Percentiles rank a stretch among this genome's conserved stretches.
These are phyloP conservation scores for Escallonia rubra DNA, from an alignment of 129 eudicot species.

Conservation along the genomic window DNA sequence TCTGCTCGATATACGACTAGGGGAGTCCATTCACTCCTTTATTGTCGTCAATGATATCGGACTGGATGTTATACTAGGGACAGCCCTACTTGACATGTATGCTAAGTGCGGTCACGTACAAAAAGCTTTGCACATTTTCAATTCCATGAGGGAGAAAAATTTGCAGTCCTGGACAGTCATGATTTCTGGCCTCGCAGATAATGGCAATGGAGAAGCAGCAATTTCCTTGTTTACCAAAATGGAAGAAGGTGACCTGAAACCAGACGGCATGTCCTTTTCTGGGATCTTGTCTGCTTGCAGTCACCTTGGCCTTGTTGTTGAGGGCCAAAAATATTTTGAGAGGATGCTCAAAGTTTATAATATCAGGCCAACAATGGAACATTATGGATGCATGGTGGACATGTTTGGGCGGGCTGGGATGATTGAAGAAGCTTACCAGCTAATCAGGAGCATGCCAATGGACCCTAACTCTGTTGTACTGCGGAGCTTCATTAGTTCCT, in stretches of 20 bases:
- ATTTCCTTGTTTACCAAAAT: slow-evolving; percentile 32
- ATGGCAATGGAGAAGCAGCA: slow-evolving; percentile 35
- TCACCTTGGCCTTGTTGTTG: slow-evolving; percentile 25
- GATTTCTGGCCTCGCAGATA: slow-evolving; percentile 34
- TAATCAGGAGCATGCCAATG: slow-evolving; percentile 33
- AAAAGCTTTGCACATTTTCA: slow-evolving; percentile 24
- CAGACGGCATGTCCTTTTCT: slow-evolving; percentile 31
- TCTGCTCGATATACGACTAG: slow-evolving; percentile 27
- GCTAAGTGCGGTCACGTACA: slow-evolving; percentile 34
- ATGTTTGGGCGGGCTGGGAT: slow-evolving; percentile 34
- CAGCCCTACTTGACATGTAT: slow-evolving; percentile 39
- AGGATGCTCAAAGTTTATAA: slow-evolving; percentile 25
- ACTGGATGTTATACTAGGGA: slow-evolving; percentile 23
- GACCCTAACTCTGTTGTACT: slow-evolving; percentile 33
- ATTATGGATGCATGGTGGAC: slow-evolving; percentile 50
- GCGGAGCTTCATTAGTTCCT: slow-evolving; percentile 39
- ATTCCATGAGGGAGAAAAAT: slow-evolving; percentile 26
- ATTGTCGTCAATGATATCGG: slow-evolving; percentile 19
- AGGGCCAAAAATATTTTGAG: slow-evolving; percentile 28
- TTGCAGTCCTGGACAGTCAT: slow-evolving; percentile 37
- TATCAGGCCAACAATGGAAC: slow-evolving; percentile 43
- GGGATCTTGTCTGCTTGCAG: slow-evolving; percentile 38
- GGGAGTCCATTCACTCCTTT: slow-evolving; percentile 29
- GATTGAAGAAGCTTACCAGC: slow-evolving; percentile 36
- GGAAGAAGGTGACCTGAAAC: slow-evolving; percentile 27